Evolutionary conservation across 2,329 filamentous ascomycete species (phyloP).

Genomic region (Malbranchea zuffiana): DNA sequence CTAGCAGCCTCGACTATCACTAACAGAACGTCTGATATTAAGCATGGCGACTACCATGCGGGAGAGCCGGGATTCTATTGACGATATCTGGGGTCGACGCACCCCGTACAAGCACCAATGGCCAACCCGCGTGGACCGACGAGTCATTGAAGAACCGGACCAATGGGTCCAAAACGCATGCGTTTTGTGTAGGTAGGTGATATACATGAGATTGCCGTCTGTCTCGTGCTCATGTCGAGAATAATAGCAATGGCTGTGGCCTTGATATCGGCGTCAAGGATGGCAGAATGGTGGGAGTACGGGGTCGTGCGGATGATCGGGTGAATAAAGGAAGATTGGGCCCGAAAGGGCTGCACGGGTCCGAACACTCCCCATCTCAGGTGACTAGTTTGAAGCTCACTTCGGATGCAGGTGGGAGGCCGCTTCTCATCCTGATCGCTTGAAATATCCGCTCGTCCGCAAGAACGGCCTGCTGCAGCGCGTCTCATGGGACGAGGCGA

Average conservation of each 20-base stretch:
- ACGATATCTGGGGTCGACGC: slow-evolving; percentile 25
- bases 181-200: slow-evolving; percentile 29
- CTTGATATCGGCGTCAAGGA: slow-evolving; percentile 29
- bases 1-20: too few relatives aligned
- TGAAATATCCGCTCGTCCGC: slow-evolving; percentile 26
- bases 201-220: too few relatives aligned
- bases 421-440: slow-evolving; percentile 22
- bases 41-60: slow-evolving; percentile 2
- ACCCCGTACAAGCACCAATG: slow-evolving; percentile 28
- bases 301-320: slow-evolving; percentile 24
- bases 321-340: slow-evolving; percentile 29
- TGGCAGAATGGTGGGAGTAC: slow-evolving; percentile 29
- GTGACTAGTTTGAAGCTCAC: neutral
- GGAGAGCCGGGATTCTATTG: slow-evolving; percentile 22
- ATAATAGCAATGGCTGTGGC: slow-evolving; percentile 27
- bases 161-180: slow-evolving; percentile 33
- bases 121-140: slow-evolving; percentile 24
- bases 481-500: slow-evolving; percentile 31
- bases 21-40: too few relatives aligned
- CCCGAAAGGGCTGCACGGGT: slow-evolving; percentile 28
- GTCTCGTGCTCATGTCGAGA: slow-evolving; percentile 1
- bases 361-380: slow-evolving; percentile 3
- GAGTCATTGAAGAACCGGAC: slow-evolving; percentile 25
- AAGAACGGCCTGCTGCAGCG: slow-evolving; percentile 27
- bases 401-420: slow-evolving; percentile 20